These are phyloP conservation scores for Coccomyxa subellipsoidea DNA, from an alignment of 163 green algal genomes.

Conservation along the genomic window DNA sequence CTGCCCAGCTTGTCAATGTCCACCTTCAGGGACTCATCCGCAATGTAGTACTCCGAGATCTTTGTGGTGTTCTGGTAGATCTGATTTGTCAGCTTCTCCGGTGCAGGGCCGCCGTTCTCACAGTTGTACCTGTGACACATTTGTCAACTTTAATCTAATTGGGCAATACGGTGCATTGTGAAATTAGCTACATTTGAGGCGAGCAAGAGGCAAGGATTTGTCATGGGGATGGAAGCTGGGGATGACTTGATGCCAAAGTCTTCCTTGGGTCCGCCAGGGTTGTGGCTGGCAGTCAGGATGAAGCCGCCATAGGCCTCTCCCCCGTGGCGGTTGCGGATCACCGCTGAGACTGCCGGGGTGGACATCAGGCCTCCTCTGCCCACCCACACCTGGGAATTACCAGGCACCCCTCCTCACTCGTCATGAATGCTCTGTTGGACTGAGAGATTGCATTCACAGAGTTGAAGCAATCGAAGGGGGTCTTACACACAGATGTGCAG, in stretches of 20 bases:
- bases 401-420: no score
- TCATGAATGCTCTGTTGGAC: no score
- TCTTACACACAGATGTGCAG: no score
- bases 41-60: slow-evolving; percentile 71
- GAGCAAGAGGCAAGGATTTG: no score
- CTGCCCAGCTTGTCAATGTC: slow-evolving; percentile 66
- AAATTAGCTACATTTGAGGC: no score
- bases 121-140: slow-evolving; percentile 88
- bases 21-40: slow-evolving; percentile 74
- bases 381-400: slow-evolving; percentile 43
- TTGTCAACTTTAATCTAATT: no score
- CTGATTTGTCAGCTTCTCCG: slow-evolving; percentile 87
- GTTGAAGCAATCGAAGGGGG: no score
- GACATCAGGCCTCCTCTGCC: slow-evolving; percentile 78
- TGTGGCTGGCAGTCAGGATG: slow-evolving; percentile 92
- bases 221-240: background rate
- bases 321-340: slow-evolving; percentile 65
- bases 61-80: slow-evolving; percentile 78
- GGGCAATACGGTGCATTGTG: no score
- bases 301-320: slow-evolving; percentile 65
- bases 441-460: no score
- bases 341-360: slow-evolving; percentile 83
- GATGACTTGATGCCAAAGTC: slow-evolving; percentile 93
- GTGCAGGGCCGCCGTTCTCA: slow-evolving; percentile 76
- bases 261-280: slow-evolving; percentile 86